Conservation (phyloP, 2,329 filamentous ascomycete species). For the Fusarium sp. region DNA sequence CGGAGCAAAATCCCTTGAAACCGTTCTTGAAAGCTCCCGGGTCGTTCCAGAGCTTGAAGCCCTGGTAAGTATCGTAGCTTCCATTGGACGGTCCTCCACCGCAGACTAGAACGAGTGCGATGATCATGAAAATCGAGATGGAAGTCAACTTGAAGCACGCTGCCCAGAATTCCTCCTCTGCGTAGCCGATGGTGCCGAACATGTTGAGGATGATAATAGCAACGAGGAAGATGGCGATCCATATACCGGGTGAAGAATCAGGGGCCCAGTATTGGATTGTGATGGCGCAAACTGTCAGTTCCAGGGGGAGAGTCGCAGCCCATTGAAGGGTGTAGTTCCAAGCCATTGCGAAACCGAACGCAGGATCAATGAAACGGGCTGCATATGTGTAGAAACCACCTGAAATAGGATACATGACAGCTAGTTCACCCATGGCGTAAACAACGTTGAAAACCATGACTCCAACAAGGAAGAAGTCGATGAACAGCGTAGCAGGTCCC, state of each 20-base stretch:
- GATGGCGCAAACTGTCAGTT: slow-evolving; percentile 58
- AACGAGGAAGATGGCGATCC: slow-evolving; percentile 58
- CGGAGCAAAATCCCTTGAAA: slow-evolving; percentile 77
- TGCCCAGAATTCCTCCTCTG: slow-evolving; percentile 68
- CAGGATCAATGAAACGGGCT: slow-evolving; percentile 64
- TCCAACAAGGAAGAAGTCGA: slow-evolving; percentile 68
- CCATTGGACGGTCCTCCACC: slow-evolving; percentile 67
- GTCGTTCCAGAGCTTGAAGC: slow-evolving; percentile 53
- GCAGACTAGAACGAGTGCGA: slow-evolving; percentile 68
- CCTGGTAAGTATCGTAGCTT: slow-evolving; percentile 58
- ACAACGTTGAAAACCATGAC: slow-evolving; percentile 72
- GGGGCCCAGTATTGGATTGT: slow-evolving; percentile 59
- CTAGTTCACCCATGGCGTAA: slow-evolving; percentile 71
- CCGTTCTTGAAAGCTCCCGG: slow-evolving; percentile 73
- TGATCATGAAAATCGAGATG: slow-evolving; percentile 71
- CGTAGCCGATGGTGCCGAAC: slow-evolving; percentile 67
- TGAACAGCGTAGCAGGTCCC: slow-evolving; percentile 60
- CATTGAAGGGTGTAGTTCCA: slow-evolving; percentile 63
- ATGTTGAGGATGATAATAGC: slow-evolving; percentile 66
- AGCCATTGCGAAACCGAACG: slow-evolving; percentile 67
- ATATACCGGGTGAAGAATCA: slow-evolving; percentile 58
- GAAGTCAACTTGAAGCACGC: slow-evolving; percentile 68
- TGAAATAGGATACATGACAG: slow-evolving; percentile 72
- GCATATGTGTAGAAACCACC: slow-evolving; percentile 65
- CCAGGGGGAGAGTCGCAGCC: slow-evolving; percentile 58